Base-by-base conservation (phyloP, 1,284 basidiomycete species). In the Cutaneotrichosporon sp. region DNA sequence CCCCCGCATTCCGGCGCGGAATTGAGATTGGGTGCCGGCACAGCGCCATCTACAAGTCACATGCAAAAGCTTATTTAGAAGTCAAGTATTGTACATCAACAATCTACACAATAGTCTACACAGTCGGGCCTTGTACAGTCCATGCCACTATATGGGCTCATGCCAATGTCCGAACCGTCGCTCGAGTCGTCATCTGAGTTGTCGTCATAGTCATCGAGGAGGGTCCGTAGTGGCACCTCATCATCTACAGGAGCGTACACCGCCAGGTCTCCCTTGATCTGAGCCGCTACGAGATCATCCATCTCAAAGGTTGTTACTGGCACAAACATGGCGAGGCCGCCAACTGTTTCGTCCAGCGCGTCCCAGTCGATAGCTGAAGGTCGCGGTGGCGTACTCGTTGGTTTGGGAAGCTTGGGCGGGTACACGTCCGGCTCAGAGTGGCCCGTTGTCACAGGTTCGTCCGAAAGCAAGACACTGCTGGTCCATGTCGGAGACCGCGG, bases 251-350 rank as follows among this genome's bases (percentile, higher is more conserved):
- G 12, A 2, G 17, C 12, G 23, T 42, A 49, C 15, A 17, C 20
- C 33, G 7, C 9, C 8, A 17, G 12, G 33, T 49, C 48, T 10
- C 21, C 26, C 9, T 14, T 20, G 30, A 49, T 15, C 20, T 49
- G 48, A 2, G 39, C 33, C 12, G 23, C 48, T 18, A 49, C 21
- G 39, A 49, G 48, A 10, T 8, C 33, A 21, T 49, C 48, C 48
- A 49, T 49, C 40, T 49, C 48, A 4, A 13, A 9, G 5, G 33
- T 26, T 2, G 48, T 42, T n/a, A 49, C 48, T 10, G 40, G 40
- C 12, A 49, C 40, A 13, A 42, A 42, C n/a, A 41, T 17, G 4
- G 34, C 48, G 14, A 49, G 48, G 15, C 26, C 18, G 30, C 42
- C 33, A 0, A 49, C 14, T 15, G 18, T 20, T 8, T 18, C 33